phyloP scores from a whole-genome alignment of 257 asterid species.

The Coffea canephora region DNA sequence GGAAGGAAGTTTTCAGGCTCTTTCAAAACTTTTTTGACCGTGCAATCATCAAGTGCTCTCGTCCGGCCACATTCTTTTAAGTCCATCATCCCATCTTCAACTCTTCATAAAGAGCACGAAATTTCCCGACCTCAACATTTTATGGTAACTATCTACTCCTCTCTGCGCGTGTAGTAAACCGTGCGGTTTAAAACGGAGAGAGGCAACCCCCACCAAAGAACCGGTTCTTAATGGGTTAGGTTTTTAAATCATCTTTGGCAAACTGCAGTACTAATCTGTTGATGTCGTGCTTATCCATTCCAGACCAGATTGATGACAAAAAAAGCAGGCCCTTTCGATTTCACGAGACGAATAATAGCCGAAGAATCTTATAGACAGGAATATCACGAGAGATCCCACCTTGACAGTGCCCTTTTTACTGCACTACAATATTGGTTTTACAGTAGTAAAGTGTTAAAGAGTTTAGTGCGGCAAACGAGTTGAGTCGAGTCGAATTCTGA shows the following conservation, averaged over 20 bases:
- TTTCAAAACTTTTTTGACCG: background rate
- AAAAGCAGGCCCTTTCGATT: constrained; percentile 40
- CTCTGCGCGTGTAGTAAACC: no score
- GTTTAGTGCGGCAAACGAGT: no score
- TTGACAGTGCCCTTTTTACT: constrained; percentile 7
- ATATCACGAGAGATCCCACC: constrained; percentile 31
- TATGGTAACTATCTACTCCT: no score
- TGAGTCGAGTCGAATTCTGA: no score
- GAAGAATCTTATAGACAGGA: constrained; percentile 50
- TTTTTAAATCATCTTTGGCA: background rate
- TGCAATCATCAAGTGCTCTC: background rate
- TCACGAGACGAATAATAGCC: constrained; percentile 37
- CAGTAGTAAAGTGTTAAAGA: no score
- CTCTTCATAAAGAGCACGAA: background rate
- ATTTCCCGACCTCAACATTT: background rate
- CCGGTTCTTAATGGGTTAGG: background rate
- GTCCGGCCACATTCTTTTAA: no score
- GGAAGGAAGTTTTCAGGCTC: background rate
- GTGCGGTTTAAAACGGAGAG: no score
- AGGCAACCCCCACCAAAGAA: no score
- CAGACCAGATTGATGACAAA: constrained; percentile 37
- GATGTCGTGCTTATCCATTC: constrained; percentile 26
- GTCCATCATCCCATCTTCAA: no score
- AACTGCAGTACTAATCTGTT: constrained; percentile 7
- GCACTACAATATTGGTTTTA: background rate